phyloP scores from a whole-genome alignment of 441 rosid genomes.

The Croton laevigatus region DNA sequence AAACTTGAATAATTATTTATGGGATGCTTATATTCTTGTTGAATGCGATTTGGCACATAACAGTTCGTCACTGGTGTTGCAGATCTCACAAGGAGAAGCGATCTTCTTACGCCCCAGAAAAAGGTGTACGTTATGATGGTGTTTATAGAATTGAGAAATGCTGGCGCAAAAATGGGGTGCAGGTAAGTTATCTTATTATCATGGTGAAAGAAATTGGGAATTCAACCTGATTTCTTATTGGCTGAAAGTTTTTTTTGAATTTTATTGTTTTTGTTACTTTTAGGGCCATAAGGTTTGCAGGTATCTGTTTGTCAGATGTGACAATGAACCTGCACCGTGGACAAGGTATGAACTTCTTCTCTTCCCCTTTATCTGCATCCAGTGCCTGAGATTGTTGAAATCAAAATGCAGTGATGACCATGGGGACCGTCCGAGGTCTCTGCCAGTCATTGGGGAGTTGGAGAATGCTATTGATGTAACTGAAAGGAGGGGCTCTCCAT shows the following conservation, averaged over 20 bases:
- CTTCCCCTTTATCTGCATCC: background rate
- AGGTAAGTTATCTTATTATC: slow-evolving; percentile 30
- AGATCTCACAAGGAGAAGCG: slow-evolving; percentile 73
- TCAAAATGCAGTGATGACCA: slow-evolving; percentile 48
- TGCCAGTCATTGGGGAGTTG: slow-evolving; percentile 55
- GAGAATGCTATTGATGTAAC: slow-evolving; percentile 44
- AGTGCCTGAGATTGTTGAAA: background rate
- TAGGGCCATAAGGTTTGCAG: slow-evolving; percentile 59
- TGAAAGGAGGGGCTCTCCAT: slow-evolving; percentile 58
- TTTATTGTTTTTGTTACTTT: background rate
- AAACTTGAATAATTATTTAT: background rate
- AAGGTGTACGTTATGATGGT: slow-evolving; percentile 77
- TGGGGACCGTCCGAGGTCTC: slow-evolving; percentile 73
- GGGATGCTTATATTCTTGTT: background rate
- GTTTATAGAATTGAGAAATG: slow-evolving; percentile 71
- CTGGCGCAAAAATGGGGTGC: slow-evolving; percentile 61
- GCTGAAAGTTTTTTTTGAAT: slow-evolving; percentile 4
- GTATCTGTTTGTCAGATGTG: slow-evolving; percentile 81
- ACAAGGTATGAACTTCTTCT: slow-evolving; percentile 45
- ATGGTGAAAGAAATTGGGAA: background rate
- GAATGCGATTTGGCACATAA: background rate
- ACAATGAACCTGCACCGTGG: slow-evolving; percentile 89
- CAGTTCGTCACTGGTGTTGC: slow-evolving; percentile 3
- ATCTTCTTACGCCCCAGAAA: slow-evolving; percentile 66
- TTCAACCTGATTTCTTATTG: background rate